Evolutionary conservation across 2,329 filamentous ascomycete species (phyloP), one percentile per base, ranked within the genome.

Genomic region (Venturia nashicola): DNA sequence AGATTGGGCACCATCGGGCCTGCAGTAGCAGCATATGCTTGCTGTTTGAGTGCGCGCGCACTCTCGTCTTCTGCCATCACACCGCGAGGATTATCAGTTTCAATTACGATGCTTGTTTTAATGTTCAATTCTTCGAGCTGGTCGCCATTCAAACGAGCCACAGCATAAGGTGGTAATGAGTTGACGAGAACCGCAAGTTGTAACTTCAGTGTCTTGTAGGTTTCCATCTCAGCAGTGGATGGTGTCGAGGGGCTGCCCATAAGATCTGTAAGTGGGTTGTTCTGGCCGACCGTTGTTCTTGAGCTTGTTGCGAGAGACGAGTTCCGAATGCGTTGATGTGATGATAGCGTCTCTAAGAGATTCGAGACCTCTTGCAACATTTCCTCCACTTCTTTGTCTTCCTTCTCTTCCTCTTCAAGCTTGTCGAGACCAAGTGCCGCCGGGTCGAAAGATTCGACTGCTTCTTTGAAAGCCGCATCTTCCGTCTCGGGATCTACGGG

Each of bases 101-200:
- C 84, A 59, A 95, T 79, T 65, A 90, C 77, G 23, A 96, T 82
- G 71, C 86, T 90, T 57, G 86, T 90, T 76, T 87, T 93, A 71
- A 96, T 88, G 67, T 90, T 87, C 59, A 96, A 78, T 65, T 91
- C 89, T 39, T 87, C 87, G n/a, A 96, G 77, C 72, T 91, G 89
- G 71, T 95, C 88, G 11, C 91, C 91, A 69, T 95, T 87, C 66
- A 96, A 78, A 70, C 94, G 93, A 6, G 91, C 87, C 32, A 96
- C 88, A 1, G 89, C 89, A 71, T 91, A 94, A 1, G 91, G 91
- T 1, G 91, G 91, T 12, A 96, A 77, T 46, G 83, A 85, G 67
- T 87, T 82, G 66, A 96, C 83, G 67, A 96, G 84, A 39, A 91
- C 77, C 0, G 84, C 79, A 23, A 96, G 78, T 71, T 92, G 90